Evolutionary conservation across 352 stramenopile species (phyloP).

Genomic region (Pythium biforme): DNA sequence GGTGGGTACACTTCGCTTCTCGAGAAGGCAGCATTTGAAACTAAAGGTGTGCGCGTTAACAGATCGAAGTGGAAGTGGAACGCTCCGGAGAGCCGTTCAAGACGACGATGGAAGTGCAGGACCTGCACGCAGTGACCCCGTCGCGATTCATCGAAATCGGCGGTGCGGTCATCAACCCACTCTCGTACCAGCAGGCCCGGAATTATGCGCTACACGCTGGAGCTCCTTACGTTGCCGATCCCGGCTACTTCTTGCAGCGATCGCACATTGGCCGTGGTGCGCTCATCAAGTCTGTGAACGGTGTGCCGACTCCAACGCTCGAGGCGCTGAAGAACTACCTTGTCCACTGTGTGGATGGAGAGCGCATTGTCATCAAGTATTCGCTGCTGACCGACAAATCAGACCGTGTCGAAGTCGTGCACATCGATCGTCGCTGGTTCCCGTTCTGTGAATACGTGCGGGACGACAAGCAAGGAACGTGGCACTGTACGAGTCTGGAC

Average conservation of each 20-base stretch:
- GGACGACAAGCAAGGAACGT: constrained; percentile 75
- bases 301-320: constrained; percentile 80
- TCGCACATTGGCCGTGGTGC: constrained; percentile 79
- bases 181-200: constrained; percentile 90
- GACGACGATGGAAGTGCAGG: constrained; percentile 67
- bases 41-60: neutral
- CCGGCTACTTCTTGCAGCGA: constrained; percentile 89
- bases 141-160: constrained; percentile 87
- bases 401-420: constrained; percentile 82
- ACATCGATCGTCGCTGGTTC: constrained; percentile 92
- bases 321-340: constrained; percentile 82
- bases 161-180: constrained; percentile 83
- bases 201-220: constrained; percentile 75
- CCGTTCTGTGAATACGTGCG: constrained; percentile 81
- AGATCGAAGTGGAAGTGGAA: constrained; percentile 83
- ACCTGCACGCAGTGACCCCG: constrained; percentile 85
- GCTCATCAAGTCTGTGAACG: constrained; percentile 88
- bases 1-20: constrained; percentile 28
- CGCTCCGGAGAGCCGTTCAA: constrained; percentile 70
- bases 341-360: constrained; percentile 66
- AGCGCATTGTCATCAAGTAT: constrained; percentile 86
- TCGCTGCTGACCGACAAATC: constrained; percentile 72
- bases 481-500: constrained; percentile 73
- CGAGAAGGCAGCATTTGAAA: neutral
- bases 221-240: constrained; percentile 79